A percentile compares a stretch with the other conserved stretches of the same genome.
Conservation (phyloP, 2,329 filamentous ascomycete species). For the Phialophora tarda region DNA sequence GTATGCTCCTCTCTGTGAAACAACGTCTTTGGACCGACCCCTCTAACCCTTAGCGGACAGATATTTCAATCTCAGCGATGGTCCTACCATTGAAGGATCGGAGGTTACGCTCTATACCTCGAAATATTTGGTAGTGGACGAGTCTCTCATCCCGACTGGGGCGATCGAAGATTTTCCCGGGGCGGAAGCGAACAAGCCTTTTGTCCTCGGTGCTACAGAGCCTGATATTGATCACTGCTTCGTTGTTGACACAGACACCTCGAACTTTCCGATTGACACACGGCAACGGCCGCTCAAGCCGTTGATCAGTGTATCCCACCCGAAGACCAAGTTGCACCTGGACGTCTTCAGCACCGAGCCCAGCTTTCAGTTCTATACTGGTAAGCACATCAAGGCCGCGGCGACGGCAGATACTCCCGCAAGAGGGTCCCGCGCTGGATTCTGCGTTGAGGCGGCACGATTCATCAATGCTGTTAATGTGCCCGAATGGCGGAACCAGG, state of each 20-base stretch:
- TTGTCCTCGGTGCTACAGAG: constrained; percentile 71
- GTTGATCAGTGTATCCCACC: constrained; percentile 75
- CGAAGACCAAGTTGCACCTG: constrained; percentile 75
- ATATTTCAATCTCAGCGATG: constrained; percentile 70
- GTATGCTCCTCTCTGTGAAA: constrained; percentile 54
- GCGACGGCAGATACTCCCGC: constrained; percentile 64
- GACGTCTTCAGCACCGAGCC: constrained; percentile 92
- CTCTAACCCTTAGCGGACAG: constrained; percentile 45
- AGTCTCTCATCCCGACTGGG: constrained; percentile 73
- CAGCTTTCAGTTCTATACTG: constrained; percentile 96
- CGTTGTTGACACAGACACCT: constrained; percentile 69
- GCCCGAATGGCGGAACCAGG: constrained; percentile 77
- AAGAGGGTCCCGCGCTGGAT: constrained; percentile 72
- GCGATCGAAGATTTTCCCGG: constrained; percentile 68
- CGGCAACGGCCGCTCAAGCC: constrained; percentile 66
- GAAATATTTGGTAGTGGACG: constrained; percentile 75
- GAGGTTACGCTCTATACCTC: constrained; percentile 63
- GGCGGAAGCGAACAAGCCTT: constrained; percentile 68
- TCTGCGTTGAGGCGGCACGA: constrained; percentile 90
- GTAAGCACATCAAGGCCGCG: constrained; percentile 80
- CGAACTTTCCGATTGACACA: constrained; percentile 68
- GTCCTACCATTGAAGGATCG: constrained; percentile 66
- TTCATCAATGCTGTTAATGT: constrained; percentile 89
- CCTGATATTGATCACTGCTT: constrained; percentile 93
- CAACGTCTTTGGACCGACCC: constrained; percentile 5